These are phyloP conservation scores for Paramecium primaurelia DNA, from an alignment of 73 alveolate species.

Conservation along the genomic window DNA sequence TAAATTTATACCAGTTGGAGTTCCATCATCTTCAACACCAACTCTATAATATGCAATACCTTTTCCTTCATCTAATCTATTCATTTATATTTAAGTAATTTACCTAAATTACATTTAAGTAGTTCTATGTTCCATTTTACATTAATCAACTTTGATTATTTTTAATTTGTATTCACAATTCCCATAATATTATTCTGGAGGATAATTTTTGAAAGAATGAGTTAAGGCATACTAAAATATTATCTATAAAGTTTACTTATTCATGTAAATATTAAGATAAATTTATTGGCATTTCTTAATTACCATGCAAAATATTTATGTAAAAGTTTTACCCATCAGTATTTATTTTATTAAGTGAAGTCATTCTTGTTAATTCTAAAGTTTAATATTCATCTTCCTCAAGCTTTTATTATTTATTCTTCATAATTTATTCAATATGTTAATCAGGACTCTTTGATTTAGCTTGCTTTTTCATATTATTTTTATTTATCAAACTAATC, in stretches of 20 bases:
- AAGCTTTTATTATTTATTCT: not conserved
- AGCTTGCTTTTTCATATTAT: not conserved
- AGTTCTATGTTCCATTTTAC: slow-evolving; percentile 80
- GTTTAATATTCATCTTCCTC: not conserved
- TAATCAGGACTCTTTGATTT: not conserved
- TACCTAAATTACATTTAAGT: slow-evolving; percentile 93
- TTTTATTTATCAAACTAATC: not conserved
- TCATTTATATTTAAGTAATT: not conserved
- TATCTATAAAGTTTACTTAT: not conserved
- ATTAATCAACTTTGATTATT: slow-evolving; percentile 73
- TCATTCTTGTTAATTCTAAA: not conserved
- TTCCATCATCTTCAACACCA: slow-evolving; percentile 97
- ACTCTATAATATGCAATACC: slow-evolving; percentile 90
- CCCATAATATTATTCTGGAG: slow-evolving; percentile 88
- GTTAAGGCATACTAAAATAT: not conserved
- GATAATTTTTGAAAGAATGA: slow-evolving; percentile 18
- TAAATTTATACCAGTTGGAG: slow-evolving; percentile 83
- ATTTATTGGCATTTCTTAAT: not conserved
- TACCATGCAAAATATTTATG: not conserved
- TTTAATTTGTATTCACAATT: slow-evolving; percentile 91
- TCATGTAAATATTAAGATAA: not conserved
- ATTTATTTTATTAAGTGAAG: not conserved
- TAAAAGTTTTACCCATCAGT: not conserved
- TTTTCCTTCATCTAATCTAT: slow-evolving; percentile 85
- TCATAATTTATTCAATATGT: not conserved